A percentile compares a stretch with the other conserved stretches of the same genome.
These are phyloP conservation scores for Glycyrrhiza uralensis DNA, from an alignment of 306 rosid genomes.

Conservation along the genomic window DNA sequence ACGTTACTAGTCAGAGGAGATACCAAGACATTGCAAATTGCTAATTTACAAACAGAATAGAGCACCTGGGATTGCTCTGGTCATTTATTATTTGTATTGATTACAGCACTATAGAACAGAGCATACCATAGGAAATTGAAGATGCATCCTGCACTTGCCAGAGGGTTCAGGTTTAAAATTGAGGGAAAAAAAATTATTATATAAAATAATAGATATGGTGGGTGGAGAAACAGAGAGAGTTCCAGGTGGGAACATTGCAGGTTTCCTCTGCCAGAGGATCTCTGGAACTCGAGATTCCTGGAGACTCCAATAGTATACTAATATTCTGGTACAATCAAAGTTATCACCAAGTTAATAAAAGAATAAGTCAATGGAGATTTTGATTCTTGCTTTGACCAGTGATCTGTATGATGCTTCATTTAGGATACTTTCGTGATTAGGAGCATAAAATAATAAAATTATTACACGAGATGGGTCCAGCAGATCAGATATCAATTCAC, in stretches of 20 bases:
- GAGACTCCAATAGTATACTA: conserved; percentile 16
- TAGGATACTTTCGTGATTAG: not conserved
- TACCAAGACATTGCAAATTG: conserved; percentile 4
- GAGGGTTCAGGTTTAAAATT: conserved; percentile 24
- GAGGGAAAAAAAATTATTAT: not conserved
- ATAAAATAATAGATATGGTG: not conserved
- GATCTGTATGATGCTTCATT: conserved; percentile 24
- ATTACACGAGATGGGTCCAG: not conserved
- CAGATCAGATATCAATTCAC: conserved; percentile 1
- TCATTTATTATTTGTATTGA: conserved; percentile 21
- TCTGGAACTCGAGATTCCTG: conserved; percentile 30
- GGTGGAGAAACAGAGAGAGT: not conserved
- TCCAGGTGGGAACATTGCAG: not conserved
- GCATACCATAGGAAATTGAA: conserved; percentile 12
- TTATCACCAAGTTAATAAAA: conserved; percentile 32
- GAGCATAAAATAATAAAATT: not conserved
- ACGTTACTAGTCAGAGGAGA: not conserved
- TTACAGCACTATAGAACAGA: not conserved
- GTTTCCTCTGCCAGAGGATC: conserved; percentile 28
- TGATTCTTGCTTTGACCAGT: conserved; percentile 39
- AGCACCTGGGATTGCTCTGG: conserved; percentile 8
- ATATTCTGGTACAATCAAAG: conserved; percentile 42
- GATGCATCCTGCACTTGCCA: conserved; percentile 17
- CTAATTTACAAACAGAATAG: conserved; percentile 3
- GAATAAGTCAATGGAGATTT: conserved; percentile 14